phyloP scores from a whole-genome alignment of 2,329 filamentous ascomycete genomes.

The Fusarium newnesense region DNA sequence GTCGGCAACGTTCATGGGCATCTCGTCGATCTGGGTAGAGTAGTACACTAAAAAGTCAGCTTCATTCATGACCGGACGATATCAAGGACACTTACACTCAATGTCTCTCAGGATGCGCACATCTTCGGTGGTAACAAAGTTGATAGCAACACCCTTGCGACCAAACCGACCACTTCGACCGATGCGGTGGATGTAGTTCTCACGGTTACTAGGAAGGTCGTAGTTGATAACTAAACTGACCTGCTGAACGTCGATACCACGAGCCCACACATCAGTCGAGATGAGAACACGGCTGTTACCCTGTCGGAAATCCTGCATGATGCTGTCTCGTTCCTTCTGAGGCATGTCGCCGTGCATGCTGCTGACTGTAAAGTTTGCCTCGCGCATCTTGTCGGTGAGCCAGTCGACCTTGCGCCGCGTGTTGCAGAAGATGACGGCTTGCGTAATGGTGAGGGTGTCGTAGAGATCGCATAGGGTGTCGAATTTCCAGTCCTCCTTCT shows the following conservation, averaged over 20 bases:
- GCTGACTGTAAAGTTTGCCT: conserved; percentile 97
- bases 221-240: conserved; percentile 99
- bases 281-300: conserved; percentile 96
- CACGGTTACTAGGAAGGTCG: conserved; percentile 96
- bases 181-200: conserved; percentile 99
- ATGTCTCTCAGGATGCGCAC: conserved; percentile 98
- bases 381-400: conserved; percentile 99
- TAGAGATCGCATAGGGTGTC: conserved; percentile 98
- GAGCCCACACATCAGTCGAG: conserved; percentile 96
- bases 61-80: neutral
- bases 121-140: conserved; percentile 98
- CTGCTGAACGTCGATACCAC: conserved; percentile 98
- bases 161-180: conserved; percentile 95
- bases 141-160: conserved; percentile 98
- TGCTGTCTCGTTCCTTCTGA: conserved; percentile 96
- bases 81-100: conserved; percentile 73
- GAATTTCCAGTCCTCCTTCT: conserved; percentile 99
- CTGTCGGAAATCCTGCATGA: conserved; percentile 99
- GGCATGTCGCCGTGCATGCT: conserved; percentile 99
- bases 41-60: conserved; percentile 78
- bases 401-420: conserved; percentile 99
- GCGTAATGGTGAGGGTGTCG: conserved; percentile 97
- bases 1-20: conserved; percentile 93
- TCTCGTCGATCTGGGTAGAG: conserved; percentile 96
- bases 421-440: conserved; percentile 99